Evolutionary conservation across 148 eudicot species (phyloP), one percentile per base, ranked within the genome.

Genomic region (Silene latifolia): DNA sequence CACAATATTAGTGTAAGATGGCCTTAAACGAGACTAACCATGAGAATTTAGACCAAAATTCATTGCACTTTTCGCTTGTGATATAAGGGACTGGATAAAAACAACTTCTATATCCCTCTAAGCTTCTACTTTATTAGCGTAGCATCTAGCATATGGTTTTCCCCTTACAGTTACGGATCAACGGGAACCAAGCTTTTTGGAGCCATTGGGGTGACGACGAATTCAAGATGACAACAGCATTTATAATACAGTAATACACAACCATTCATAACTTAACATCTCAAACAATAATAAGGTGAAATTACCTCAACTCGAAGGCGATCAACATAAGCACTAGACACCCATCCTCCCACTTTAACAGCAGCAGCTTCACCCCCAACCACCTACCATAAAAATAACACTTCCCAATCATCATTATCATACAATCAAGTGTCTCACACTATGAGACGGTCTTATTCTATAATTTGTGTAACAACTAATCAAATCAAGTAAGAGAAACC

Each of bases 301-400:
- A 65, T 67, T 39, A 91, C 99, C 94, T 92, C 89, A 29, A 96
- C 98, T 71, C 87, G 90, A 75, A 96, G 82, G 35, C 98, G 91
- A 82, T 96, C 99, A 75, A 84, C 85, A 84, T 86, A 96, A 19
- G 92, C 90, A 56, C 87, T 85, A 11, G 99, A 90, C 46, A 96
- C 87, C 98, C 98, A 96, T 51, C 83, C 84, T 58, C 88, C 90
- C 62, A 95, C 90, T 60, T 73, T 86, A 77, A 83, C 85, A 80
- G 91, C 97, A 18, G 89, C 89, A 65, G 85, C 93, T 72, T 89
- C 86, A 76, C 99, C 99, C 77, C 89, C 97, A 72, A 90, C 99
- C 63, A 95, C 99, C 99, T 95, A 74, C 21, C 71, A 14, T 32
- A 29, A 70, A 64, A 69, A 35, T 24, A 24, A 54, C 60, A 66